A percentile compares a stretch with the other conserved stretches of the same genome.
Evolutionary conservation across 2,329 filamentous ascomycete species (phyloP).

Genomic region (Alternaria panax): DNA sequence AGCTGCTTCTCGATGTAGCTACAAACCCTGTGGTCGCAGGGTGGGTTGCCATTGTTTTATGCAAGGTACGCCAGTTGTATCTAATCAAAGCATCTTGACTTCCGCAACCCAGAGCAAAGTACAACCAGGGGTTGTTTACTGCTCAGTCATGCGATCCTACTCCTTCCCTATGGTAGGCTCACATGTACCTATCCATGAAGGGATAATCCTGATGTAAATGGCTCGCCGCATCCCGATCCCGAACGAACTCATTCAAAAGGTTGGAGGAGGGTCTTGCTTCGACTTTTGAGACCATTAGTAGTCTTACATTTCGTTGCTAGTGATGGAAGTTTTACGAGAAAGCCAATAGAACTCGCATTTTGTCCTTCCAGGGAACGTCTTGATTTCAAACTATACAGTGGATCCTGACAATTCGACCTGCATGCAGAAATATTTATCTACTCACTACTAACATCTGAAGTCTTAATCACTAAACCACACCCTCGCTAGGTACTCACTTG

Average conservation of each 20-base stretch:
- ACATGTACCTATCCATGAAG: background rate
- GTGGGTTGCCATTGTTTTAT: background rate
- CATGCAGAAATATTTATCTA: background rate
- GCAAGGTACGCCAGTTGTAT: background rate
- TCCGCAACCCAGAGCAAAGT: background rate
- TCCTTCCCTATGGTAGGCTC: background rate
- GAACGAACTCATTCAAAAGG: background rate
- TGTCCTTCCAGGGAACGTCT: background rate
- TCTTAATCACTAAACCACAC: background rate
- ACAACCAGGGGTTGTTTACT: background rate
- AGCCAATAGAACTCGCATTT: background rate
- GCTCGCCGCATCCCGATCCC: background rate
- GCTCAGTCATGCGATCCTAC: background rate
- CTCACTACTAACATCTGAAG: background rate
- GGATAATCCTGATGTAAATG: background rate
- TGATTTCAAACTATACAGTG: background rate
- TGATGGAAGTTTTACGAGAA: background rate
- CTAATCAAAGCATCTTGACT: background rate
- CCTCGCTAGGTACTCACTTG: background rate
- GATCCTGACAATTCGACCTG: background rate
- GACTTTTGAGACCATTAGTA: background rate
- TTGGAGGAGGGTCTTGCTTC: background rate
- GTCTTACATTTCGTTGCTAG: background rate
- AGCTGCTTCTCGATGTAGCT: background rate
- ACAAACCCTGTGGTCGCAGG: background rate